These are phyloP conservation scores for Eucalyptus polybractea DNA, from an alignment of 345 rosid species.

Conservation along the genomic window DNA sequence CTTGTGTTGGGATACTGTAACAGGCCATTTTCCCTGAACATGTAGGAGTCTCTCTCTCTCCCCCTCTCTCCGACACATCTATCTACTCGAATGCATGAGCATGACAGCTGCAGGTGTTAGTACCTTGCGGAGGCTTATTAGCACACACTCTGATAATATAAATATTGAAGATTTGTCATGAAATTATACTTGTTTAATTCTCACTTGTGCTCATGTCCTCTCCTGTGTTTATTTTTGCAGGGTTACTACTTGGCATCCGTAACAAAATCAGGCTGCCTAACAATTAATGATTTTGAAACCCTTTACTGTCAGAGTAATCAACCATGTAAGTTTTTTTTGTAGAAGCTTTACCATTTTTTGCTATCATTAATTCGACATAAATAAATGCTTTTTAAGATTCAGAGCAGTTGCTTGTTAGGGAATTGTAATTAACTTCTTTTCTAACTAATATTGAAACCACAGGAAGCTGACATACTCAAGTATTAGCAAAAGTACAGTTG, in stretches of 20 bases:
- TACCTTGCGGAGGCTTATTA: background rate
- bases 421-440: background rate
- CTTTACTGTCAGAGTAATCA: slow-evolving; percentile 45
- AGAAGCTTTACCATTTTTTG: background rate
- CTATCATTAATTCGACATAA: background rate
- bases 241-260: slow-evolving; percentile 79
- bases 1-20: background rate
- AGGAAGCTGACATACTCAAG: background rate
- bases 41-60: background rate
- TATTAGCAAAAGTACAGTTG: background rate
- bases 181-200: background rate
- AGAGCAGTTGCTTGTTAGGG: background rate
- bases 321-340: slow-evolving; percentile 18
- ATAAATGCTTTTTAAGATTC: background rate
- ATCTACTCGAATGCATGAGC: background rate
- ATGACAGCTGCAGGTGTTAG: background rate
- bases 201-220: background rate
- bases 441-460: background rate
- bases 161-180: background rate
- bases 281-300: slow-evolving; percentile 80
- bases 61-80: background rate
- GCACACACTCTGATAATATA: background rate
- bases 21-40: background rate
- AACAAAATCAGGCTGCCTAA: slow-evolving; percentile 73
- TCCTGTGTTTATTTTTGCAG: slow-evolving; percentile 15